phyloP scores from a whole-genome alignment of 306 rosid genomes.

The Pterocarpus macrocarpus region DNA sequence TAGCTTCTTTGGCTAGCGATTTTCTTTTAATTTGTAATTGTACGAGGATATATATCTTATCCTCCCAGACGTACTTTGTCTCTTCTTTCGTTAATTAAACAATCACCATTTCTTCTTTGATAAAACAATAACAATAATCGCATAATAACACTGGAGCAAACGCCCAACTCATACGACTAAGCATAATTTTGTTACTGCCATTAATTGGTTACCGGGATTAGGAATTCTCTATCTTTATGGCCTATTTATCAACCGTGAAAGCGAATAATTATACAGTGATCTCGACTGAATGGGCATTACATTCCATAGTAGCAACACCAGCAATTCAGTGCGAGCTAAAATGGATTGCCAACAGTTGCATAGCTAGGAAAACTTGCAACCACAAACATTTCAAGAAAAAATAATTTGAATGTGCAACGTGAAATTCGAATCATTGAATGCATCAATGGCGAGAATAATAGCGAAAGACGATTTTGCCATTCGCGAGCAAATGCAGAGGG shows the following conservation, averaged over 20 bases:
- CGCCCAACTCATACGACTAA: constrained; percentile 1
- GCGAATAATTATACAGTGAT: constrained; percentile 21
- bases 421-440: constrained; percentile 33
- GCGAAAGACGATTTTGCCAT: neutral
- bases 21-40: neutral
- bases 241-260: constrained; percentile 21
- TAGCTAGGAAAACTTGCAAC: neutral
- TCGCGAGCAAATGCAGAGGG: constrained; percentile 38
- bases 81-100: neutral
- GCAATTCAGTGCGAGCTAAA: constrained; percentile 30
- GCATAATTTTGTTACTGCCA: neutral
- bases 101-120: neutral
- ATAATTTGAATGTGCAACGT: neutral
- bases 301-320: constrained; percentile 21
- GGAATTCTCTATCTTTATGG: neutral
- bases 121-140: neutral
- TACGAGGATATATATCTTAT: neutral
- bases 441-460: constrained; percentile 6
- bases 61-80: neutral
- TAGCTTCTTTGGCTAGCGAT: neutral
- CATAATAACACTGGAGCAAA: constrained; percentile 1
- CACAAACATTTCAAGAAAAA: constrained; percentile 2
- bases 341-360: constrained; percentile 31
- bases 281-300: neutral
- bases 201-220: neutral